Evolutionary conservation across 495 filamentous ascomycete genomes (phyloP), one percentile per base, ranked within the genome.

Genomic region (Annulohypoxylon moriforme): DNA sequence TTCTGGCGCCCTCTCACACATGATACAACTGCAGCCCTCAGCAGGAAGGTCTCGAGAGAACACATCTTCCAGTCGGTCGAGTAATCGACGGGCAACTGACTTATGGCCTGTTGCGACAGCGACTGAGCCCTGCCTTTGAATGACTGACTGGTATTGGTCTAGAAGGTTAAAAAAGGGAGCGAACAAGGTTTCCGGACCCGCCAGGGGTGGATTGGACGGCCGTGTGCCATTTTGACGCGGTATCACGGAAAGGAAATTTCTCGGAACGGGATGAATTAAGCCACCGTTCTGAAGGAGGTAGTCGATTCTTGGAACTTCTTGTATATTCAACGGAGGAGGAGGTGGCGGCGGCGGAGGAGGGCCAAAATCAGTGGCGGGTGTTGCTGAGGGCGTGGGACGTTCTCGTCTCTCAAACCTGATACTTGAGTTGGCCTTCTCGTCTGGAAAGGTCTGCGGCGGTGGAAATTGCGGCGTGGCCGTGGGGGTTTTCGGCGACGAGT

Each of bases 41-140:
- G 89, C 90, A 0, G 93, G 92, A 34, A 99, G 90, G 72, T 98
- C 94, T 53, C 96, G 86, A 20, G 93, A 92, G 78, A 99, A 98
- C 14, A 99, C 93, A 25, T 92, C 90, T 75, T 97, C 96, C 11
- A 99, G 82, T 58, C 95, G 90, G 76, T 99, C 96, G n/a, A 98
- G 86, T 24, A 98, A 79, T 38, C 94, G 88, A 1, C 96, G 89
- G n/a, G 96, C 96, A 38, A 98, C 91, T 6, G 94, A 97, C 55
- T 91, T 89, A 80, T 98, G 98, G 1, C 96, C 96, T 4, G 96
- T 98, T 22, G 96, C 96, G 0, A 99, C 96, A 5, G 96, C 96
- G 14, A 99, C 79, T 6, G 94, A 97, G 1, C 96, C 96, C 75
- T 90, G 93, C 53, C 90, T 91, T 18, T 82, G 81, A 63, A 98